Evolutionary conservation across 306 rosid genomes (phyloP).

Genomic region (Echinosophora koreensis): DNA sequence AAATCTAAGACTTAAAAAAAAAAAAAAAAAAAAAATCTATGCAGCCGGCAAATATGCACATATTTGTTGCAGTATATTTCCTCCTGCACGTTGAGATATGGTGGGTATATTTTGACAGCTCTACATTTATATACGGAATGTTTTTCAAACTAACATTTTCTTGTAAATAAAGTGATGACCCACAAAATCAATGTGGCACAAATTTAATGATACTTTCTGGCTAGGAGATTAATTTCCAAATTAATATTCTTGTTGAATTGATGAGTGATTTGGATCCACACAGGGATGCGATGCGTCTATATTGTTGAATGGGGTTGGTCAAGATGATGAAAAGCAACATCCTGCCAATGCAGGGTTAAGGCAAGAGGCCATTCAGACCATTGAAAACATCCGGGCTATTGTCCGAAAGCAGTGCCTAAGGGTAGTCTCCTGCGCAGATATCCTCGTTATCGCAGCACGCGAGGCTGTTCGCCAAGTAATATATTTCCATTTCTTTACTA

Average conservation of each 20-base stretch:
- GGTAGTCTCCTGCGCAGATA: constrained; percentile 65
- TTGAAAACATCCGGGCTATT: constrained; percentile 53
- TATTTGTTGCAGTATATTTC: too few relatives aligned
- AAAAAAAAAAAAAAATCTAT: too few relatives aligned
- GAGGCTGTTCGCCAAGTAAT: constrained; percentile 68
- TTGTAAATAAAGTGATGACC: too few relatives aligned
- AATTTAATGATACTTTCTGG: too few relatives aligned
- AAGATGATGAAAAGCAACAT: constrained; percentile 45
- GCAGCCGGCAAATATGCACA: too few relatives aligned
- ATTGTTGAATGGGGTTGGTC: constrained; percentile 53
- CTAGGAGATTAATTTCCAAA: not conserved
- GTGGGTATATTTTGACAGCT: too few relatives aligned
- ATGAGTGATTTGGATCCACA: not conserved
- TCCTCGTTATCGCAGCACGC: constrained; percentile 62
- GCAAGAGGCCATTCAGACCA: constrained; percentile 48
- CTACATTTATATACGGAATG: too few relatives aligned
- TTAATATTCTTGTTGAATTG: not conserved
- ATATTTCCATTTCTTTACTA: not conserved
- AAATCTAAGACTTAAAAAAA: too few relatives aligned
- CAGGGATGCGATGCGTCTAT: constrained; percentile 76
- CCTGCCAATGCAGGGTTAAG: constrained; percentile 55
- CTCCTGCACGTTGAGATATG: too few relatives aligned
- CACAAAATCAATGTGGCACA: too few relatives aligned
- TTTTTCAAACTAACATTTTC: too few relatives aligned
- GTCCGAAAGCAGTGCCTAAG: constrained; percentile 53